Evolutionary conservation across 2,329 filamentous ascomycete species (phyloP).

Genomic region (Hirsutella thompsonii): DNA sequence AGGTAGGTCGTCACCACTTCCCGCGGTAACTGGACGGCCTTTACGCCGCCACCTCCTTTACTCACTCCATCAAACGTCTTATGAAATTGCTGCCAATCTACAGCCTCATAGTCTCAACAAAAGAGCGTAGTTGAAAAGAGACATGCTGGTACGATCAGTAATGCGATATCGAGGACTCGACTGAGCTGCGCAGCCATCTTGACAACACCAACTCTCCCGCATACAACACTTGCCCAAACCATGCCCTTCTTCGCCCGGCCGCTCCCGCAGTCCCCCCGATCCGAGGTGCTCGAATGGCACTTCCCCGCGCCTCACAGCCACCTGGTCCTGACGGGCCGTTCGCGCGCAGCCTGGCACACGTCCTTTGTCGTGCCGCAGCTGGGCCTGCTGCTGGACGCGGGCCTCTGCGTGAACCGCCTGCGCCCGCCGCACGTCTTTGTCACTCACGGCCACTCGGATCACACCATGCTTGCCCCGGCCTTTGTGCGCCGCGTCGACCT

Average conservation of each 20-base stretch:
- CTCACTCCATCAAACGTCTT: too few relatives aligned
- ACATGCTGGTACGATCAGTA: too few relatives aligned
- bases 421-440: slow-evolving; percentile 36
- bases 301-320: slow-evolving; percentile 29
- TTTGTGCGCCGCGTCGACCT: slow-evolving; percentile 29
- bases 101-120: too few relatives aligned
- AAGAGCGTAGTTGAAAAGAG: too few relatives aligned
- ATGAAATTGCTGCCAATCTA: too few relatives aligned
- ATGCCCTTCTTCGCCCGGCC: slow-evolving; percentile 25
- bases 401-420: slow-evolving; percentile 29
- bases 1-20: too few relatives aligned
- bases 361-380: slow-evolving; percentile 37
- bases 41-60: too few relatives aligned
- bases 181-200: too few relatives aligned
- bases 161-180: too few relatives aligned
- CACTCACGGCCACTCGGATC: slow-evolving; percentile 36
- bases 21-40: too few relatives aligned
- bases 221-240: background rate
- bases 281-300: slow-evolving; percentile 30
- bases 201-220: too few relatives aligned
- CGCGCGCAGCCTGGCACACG: slow-evolving; percentile 37
- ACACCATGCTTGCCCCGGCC: slow-evolving; percentile 27
- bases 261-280: slow-evolving; percentile 28
- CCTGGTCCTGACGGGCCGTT: slow-evolving; percentile 30
- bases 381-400: slow-evolving; percentile 35